These are phyloP conservation scores for Suillus weaverae DNA, from an alignment of 768 basidiomycete species.

Conservation along the genomic window DNA sequence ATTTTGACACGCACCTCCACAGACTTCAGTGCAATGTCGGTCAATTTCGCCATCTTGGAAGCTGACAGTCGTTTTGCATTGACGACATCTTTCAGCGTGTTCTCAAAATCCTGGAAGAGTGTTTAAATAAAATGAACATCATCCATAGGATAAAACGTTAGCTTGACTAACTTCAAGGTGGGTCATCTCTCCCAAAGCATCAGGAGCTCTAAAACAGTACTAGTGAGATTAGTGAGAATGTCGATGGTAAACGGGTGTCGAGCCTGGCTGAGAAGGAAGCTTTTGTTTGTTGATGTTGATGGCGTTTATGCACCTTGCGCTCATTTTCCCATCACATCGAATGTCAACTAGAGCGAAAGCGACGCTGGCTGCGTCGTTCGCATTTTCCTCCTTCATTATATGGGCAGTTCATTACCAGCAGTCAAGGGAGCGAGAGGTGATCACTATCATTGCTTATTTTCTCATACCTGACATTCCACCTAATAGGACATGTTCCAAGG, in stretches of 20 bases:
- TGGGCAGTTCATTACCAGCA: constrained; percentile 92
- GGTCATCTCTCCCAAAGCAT: constrained; percentile 37
- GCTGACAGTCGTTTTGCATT: constrained; percentile 81
- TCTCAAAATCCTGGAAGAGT: constrained; percentile 70
- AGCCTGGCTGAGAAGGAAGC: constrained; percentile 9
- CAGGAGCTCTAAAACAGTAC: constrained; percentile 12
- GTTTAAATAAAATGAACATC: constrained; percentile 12
- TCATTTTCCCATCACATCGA: constrained; percentile 4
- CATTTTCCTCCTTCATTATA: constrained; percentile 67
- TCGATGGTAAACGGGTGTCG: constrained; percentile 5
- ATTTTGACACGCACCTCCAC: constrained; percentile 60
- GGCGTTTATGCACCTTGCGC: constrained; percentile 2
- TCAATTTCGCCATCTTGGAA: constrained; percentile 79
- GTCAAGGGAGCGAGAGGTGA: constrained; percentile 76
- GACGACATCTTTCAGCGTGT: constrained; percentile 78
- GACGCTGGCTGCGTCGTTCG: constrained; percentile 67
- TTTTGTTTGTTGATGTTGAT: constrained; percentile 45
- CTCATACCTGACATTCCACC: constrained; percentile 1
- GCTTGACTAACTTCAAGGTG: constrained; percentile 38
- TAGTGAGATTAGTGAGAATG: constrained; percentile 8
- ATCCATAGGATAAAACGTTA: background rate
- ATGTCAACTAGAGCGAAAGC: constrained; percentile 74
- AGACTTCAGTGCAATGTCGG: constrained; percentile 72
- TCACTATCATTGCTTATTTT: constrained; percentile 14
- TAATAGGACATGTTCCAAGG: constrained; percentile 87